Evolutionary conservation across 2,329 filamentous ascomycete genomes (phyloP), one percentile per base, ranked within the genome.

Genomic region (Fusarium multiceps): DNA sequence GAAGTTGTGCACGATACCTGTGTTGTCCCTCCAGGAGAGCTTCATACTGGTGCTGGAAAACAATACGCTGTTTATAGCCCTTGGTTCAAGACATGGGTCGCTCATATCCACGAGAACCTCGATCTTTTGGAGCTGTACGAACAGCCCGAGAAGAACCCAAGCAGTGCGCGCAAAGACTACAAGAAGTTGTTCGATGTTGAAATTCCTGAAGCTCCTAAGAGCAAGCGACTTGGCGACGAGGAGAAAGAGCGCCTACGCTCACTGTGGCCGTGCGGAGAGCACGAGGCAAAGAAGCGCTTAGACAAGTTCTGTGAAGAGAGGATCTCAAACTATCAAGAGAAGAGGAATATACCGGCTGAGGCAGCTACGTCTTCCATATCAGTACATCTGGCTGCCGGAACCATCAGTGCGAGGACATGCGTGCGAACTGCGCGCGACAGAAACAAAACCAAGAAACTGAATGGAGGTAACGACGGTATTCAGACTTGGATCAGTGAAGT

Each of bases 61-160:
- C 93, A 95, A 74, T 97, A 96, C 73, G 88, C 92, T 0, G 93
- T 97, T 1, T 97, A 96, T 73, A 89, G 85, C 4, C 94, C 93
- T 0, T 97, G 93, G 93, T 95, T 87, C 76, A 85, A 89, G 18
- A 75, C 91, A 0, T 97, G 94, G 93, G 80, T 94, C 23, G 86
- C 87, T 6, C 87, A 94, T 71, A 75, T 97, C 7, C 90, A 94
- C 63, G 83, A 86, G 5, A 89, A 97, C 68, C 86, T 87, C 0
- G 85, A 93, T 16, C 81, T 93, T 0, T 80, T 97, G 1, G 84
- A 90, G 37, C 79, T 88, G 3, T 88, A 85, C 7, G 87, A 90
- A 0, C 79, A 84, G 1, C 83, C 83, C 2, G 66, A 69, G 41
- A 78, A 78, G 61, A 81, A 82, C 43, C 78, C 78, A 0, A 56